Conservation (phyloP, 495 filamentous ascomycete species). For the Xylaria castorea region DNA sequence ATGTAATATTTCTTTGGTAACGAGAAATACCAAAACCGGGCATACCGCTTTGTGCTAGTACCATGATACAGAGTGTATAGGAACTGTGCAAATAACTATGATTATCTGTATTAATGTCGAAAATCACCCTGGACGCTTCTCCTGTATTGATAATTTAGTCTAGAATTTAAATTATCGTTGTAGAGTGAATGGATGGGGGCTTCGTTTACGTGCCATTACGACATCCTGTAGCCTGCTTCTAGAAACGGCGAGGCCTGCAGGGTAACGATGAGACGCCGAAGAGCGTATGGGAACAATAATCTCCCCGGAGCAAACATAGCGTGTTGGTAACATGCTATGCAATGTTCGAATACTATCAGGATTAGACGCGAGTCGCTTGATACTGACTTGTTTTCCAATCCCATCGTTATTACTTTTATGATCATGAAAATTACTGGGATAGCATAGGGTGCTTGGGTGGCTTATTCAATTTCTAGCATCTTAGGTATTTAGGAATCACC, state of each 20-base stretch:
- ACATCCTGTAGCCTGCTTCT: neutral
- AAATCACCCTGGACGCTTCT: neutral
- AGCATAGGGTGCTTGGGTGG: neutral
- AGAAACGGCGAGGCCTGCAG: neutral
- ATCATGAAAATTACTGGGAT: neutral
- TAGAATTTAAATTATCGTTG: too few species aligned
- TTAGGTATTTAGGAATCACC: neutral
- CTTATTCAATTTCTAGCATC: neutral
- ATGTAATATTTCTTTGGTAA: neutral
- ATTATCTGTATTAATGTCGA: too few species aligned
- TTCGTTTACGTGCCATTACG: too few species aligned
- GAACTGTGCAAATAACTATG: neutral
- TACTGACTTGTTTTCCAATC: neutral
- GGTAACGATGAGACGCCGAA: neutral
- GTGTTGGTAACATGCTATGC: neutral
- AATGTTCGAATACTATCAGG: neutral
- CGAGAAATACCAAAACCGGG: neutral
- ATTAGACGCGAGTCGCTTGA: neutral
- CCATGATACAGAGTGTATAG: neutral
- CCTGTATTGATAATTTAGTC: neutral
- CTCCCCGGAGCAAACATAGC: neutral
- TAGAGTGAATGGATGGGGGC: neutral
- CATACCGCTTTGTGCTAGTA: neutral
- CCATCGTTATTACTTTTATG: neutral
- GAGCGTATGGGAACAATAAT: neutral